phyloP scores from a whole-genome alignment of 1,284 basidiomycete genomes.

The Heterobasidion irregulare region DNA sequence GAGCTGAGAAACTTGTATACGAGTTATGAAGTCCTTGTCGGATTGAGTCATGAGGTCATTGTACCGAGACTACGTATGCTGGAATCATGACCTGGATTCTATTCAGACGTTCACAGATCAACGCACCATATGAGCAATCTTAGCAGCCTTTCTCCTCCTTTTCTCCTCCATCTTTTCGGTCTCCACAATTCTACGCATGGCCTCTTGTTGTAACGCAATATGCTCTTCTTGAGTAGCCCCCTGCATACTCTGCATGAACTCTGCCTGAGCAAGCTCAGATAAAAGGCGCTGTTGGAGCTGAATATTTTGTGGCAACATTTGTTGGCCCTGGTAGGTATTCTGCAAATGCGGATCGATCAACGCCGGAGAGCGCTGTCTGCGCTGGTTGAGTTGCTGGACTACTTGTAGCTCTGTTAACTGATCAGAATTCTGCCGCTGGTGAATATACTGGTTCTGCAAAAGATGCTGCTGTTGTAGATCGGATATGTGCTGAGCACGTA shows the following conservation, averaged over 20 bases:
- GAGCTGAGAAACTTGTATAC: slow-evolving; percentile 97
- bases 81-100: slow-evolving; percentile 4
- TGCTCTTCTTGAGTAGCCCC: slow-evolving; percentile 51
- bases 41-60: slow-evolving; percentile 99
- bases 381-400: slow-evolving; percentile 30
- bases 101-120: not conserved
- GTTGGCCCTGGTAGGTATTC: slow-evolving; percentile 31
- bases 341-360: slow-evolving; percentile 26
- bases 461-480: slow-evolving; percentile 36
- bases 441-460: slow-evolving; percentile 20
- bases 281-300: slow-evolving; percentile 67
- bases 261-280: slow-evolving; percentile 62
- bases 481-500: slow-evolving; percentile 39
- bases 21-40: slow-evolving; percentile 99
- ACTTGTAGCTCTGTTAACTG: slow-evolving; percentile 29
- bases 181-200: slow-evolving; percentile 82
- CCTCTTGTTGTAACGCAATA: slow-evolving; percentile 63
- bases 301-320: slow-evolving; percentile 48
- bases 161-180: slow-evolving; percentile 82
- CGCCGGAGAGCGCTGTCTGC: slow-evolving; percentile 40
- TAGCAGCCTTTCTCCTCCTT: slow-evolving; percentile 70
- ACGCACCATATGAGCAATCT: slow-evolving; percentile 79
- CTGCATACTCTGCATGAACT: slow-evolving; percentile 56
- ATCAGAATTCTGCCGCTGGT: slow-evolving; percentile 32
- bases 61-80: slow-evolving; percentile 69